Conservation (phyloP, 2,329 filamentous ascomycete species). For the Sporothrix phasma region DNA sequence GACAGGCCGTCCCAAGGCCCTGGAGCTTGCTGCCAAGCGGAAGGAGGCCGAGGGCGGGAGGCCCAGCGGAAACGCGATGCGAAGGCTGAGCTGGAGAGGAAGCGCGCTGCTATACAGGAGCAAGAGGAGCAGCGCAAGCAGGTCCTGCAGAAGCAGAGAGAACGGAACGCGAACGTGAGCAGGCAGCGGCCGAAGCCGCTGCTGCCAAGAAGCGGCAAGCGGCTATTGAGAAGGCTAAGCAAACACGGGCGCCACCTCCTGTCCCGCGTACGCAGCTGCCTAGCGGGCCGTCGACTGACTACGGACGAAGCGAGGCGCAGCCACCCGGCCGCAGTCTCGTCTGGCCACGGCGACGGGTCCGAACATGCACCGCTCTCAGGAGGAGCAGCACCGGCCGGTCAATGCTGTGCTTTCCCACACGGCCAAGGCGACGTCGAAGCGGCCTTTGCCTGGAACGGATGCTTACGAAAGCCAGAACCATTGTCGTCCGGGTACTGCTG, state of each 20-base stretch:
- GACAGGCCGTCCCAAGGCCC: conserved; percentile 56
- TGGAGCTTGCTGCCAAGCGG: conserved; percentile 68
- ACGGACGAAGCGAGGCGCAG: conserved; percentile 26
- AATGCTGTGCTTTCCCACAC: conserved; percentile 51
- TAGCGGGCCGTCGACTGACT: conserved; percentile 38
- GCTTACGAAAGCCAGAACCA: conserved; percentile 8
- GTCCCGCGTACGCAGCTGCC: conserved; percentile 43
- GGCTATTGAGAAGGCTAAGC: conserved; percentile 54
- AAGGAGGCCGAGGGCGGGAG: conserved; percentile 74
- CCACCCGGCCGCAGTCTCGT: conserved; percentile 43
- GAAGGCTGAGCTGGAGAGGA: conserved; percentile 72
- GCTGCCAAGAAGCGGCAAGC: conserved; percentile 55
- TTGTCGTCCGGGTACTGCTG: conserved; percentile 8
- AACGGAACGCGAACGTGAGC: conserved; percentile 51
- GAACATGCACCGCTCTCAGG: conserved; percentile 40
- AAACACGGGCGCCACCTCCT: conserved; percentile 52
- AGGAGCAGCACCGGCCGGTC: conserved; percentile 52
- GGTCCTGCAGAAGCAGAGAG: conserved; percentile 52
- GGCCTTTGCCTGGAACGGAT: conserved; percentile 45
- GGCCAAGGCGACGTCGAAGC: conserved; percentile 64
- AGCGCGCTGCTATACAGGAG: conserved; percentile 56
- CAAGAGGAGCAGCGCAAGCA: conserved; percentile 49
- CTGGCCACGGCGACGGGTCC: conserved; percentile 46
- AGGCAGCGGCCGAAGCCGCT: conserved; percentile 37
- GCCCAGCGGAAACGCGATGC: conserved; percentile 69